Base-by-base conservation (phyloP, 352 stramenopile species). In the Pythium graminicola region DNA sequence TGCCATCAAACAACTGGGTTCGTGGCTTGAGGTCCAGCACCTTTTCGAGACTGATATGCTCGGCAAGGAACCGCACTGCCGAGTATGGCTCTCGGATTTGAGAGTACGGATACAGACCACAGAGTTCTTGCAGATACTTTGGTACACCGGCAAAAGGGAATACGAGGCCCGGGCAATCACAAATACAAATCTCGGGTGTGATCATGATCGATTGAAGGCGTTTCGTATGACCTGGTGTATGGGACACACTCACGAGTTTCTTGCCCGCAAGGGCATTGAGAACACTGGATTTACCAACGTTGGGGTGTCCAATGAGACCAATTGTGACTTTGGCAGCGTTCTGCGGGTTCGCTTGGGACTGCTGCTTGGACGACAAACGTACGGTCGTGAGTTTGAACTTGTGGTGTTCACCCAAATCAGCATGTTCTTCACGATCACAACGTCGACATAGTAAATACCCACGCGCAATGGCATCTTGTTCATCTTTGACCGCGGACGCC, bases 1-100 rank as follows among this genome's bases (percentile, higher is more conserved):
- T 72, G n/a, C 66, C 77, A 22, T 93, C 81, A 54, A 89, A 91
- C 32, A 73, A 50, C 54, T 89, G 76, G 16, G 69, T 84, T 38
- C 80, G 74, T 41, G 76, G 72, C 60, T 87, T 87, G 14, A 93
- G 55, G 10, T 85, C 69, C 48, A 93, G 61, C 28, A 91, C 68
- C 32, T 67, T 68, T 57, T 92, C 76, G 33, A 95, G 33, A 16
- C 70, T 60, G 22, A 91, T 69, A 39, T 90, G 69, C 26, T 95
- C 84, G 0, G 79, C 80, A 1, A 95, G 54, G 62, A 94, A 94
- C 1, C 85, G 83, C 20, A 95, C 81, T 2, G 83, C 80, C 39
- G 81, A 93, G 58, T 89, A 96, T 8, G 86, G 84, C 62, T 95
- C 86, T 3, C 86, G 81, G 54, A 94, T 93, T 74, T 93, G 83